Conservation (phyloP, 1,139 yeast species). For the Geotrichum restrictum region DNA sequence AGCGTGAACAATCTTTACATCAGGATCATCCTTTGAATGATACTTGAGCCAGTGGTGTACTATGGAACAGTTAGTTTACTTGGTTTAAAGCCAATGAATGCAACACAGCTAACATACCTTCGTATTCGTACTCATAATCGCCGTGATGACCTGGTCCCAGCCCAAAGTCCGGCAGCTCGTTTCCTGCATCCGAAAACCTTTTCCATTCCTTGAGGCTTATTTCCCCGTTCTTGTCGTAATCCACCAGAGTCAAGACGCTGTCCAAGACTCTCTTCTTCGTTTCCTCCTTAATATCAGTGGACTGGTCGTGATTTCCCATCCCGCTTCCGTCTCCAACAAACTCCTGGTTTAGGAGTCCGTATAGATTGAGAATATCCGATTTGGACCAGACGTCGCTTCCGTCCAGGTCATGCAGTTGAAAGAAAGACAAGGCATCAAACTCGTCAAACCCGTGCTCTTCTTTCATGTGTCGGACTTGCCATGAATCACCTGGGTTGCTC, state of each 20-base stretch:
- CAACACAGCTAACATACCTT: slow-evolving; percentile 31
- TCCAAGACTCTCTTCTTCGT: slow-evolving; percentile 53
- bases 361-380: slow-evolving; percentile 69
- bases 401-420: slow-evolving; percentile 73
- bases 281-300: slow-evolving; percentile 55
- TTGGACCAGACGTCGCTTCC: slow-evolving; percentile 41
- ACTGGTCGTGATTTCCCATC: slow-evolving; percentile 70
- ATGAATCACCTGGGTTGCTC: slow-evolving; percentile 28
- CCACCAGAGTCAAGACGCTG: slow-evolving; percentile 57
- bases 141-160: slow-evolving; percentile 97
- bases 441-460: slow-evolving; percentile 76
- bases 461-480: slow-evolving; percentile 67
- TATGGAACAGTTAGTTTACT: slow-evolving; percentile 19
- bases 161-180: slow-evolving; percentile 85
- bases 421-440: slow-evolving; percentile 74
- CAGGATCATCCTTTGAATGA: slow-evolving; percentile 80
- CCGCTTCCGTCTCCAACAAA: slow-evolving; percentile 89
- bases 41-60: slow-evolving; percentile 90
- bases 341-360: slow-evolving; percentile 69
- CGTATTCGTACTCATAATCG: slow-evolving; percentile 90
- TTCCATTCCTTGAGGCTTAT: slow-evolving; percentile 70
- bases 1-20: slow-evolving; percentile 70
- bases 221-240: slow-evolving; percentile 60
- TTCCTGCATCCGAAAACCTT: slow-evolving; percentile 57
- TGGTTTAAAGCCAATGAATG: background rate